Percentiles rank a stretch among this genome's conserved stretches.
These are phyloP conservation scores for Acanthamoeba triangularis DNA, from an alignment of 208 protist genomes.

Conservation along the genomic window DNA sequence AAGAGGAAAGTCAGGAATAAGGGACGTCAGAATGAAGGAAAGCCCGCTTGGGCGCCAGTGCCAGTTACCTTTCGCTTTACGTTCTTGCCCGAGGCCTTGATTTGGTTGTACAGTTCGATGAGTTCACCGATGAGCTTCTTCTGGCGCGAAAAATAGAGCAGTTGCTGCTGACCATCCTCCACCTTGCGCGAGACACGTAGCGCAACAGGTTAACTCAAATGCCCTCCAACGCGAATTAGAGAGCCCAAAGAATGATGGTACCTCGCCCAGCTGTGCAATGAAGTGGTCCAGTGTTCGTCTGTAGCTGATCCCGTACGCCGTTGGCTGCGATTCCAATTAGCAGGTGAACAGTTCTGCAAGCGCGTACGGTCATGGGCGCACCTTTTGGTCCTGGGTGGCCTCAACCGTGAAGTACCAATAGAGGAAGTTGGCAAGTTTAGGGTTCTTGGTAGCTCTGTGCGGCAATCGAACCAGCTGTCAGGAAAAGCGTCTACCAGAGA, in stretches of 20 bases:
- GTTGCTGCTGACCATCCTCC: conserved; percentile 20
- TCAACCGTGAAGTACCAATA: conserved; percentile 63
- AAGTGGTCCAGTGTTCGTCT: conserved; percentile 11
- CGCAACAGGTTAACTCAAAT: neutral
- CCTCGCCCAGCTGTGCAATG: conserved; percentile 11
- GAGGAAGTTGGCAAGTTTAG: conserved; percentile 24
- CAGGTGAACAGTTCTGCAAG: too few species aligned
- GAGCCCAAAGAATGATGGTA: neutral
- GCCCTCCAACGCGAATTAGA: too few species aligned
- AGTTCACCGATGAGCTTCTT: conserved; percentile 61
- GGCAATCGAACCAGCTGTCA: neutral
- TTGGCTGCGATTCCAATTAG: neutral
- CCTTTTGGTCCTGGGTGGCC: neutral
- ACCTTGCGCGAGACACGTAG: neutral
- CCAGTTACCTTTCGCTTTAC: neutral
- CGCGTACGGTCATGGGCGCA: neutral
- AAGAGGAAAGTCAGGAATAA: neutral
- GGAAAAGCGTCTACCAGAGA: neutral
- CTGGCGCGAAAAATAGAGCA: conserved; percentile 1
- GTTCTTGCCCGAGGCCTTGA: conserved; percentile 9
- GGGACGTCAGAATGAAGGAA: neutral
- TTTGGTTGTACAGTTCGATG: conserved; percentile 11
- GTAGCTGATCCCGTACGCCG: neutral
- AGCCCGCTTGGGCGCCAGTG: neutral
- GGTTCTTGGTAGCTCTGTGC: neutral